Conservation (phyloP, 805 yeast genomes). For the Candida schatavii region DNA sequence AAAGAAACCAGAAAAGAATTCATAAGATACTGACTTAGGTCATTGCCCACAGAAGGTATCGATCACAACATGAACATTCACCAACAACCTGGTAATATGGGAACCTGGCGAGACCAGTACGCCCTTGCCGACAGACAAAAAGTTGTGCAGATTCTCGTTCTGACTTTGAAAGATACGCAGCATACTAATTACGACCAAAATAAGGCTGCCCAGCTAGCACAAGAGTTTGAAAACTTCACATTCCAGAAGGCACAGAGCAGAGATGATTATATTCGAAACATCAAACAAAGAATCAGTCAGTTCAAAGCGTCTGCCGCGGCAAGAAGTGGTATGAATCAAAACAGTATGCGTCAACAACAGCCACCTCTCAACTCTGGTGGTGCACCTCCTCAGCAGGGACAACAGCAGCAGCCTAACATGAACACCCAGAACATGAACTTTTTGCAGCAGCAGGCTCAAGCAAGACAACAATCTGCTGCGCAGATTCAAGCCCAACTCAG, state of each 20-base stretch:
- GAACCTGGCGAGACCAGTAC: constrained; percentile 26
- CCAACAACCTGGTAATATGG: constrained; percentile 8
- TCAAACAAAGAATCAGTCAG: constrained; percentile 37
- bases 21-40: too few species aligned
- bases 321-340: constrained; percentile 13
- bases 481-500: constrained; percentile 32
- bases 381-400: constrained; percentile 2
- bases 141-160: constrained; percentile 36
- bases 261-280: constrained; percentile 51
- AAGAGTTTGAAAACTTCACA: constrained; percentile 67
- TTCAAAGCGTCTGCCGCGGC: constrained; percentile 18
- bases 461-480: constrained; percentile 50
- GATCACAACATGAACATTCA: constrained; percentile 7
- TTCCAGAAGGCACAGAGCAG: constrained; percentile 56
- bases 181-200: constrained; percentile 30
- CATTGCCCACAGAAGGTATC: too few species aligned
- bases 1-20: neutral
- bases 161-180: constrained; percentile 37
- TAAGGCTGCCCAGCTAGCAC: constrained; percentile 48
- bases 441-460: constrained; percentile 48
- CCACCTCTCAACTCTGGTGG: constrained; percentile 10
- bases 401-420: constrained; percentile 1
- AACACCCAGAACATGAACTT: constrained; percentile 19
- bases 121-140: constrained; percentile 36
- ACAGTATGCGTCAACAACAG: constrained; percentile 17